These are phyloP conservation scores for Metschnikowia anglica DNA, from an alignment of 805 yeast genomes.

Conservation along the genomic window DNA sequence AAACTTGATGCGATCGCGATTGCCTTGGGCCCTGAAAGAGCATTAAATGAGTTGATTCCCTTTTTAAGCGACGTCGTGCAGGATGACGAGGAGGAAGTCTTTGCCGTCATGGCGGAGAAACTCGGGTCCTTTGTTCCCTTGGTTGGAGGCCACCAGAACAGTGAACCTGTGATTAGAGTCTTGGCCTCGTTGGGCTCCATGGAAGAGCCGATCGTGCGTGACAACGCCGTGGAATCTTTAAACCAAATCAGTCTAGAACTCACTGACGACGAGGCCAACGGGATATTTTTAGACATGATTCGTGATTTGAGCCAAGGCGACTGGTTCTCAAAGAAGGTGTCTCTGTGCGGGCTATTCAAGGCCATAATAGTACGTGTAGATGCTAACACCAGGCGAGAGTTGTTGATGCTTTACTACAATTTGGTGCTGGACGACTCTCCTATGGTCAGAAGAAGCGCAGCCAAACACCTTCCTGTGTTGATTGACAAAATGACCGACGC, in stretches of 20 bases:
- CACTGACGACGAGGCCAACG: conserved; percentile 59
- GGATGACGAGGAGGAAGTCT: conserved; percentile 98
- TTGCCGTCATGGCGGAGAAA: conserved; percentile 89
- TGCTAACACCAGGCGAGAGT: conserved; percentile 52
- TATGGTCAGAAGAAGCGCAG: conserved; percentile 96
- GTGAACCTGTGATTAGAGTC: conserved; percentile 55
- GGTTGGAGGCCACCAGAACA: conserved; percentile 73
- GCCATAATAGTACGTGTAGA: conserved; percentile 62
- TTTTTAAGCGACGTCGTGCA: conserved; percentile 86
- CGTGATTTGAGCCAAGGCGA: conserved; percentile 78
- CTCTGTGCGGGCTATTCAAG: conserved; percentile 85
- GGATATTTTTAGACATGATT: conserved; percentile 71
- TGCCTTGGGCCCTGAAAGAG: conserved; percentile 92
- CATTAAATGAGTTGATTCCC: conserved; percentile 85
- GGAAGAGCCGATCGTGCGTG: conserved; percentile 96
- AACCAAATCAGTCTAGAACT: conserved; percentile 67
- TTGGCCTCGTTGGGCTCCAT: conserved; percentile 84
- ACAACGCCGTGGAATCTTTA: conserved; percentile 85
- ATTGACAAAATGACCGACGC: conserved; percentile 55
- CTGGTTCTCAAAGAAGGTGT: conserved; percentile 93
- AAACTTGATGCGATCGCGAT: conserved; percentile 90
- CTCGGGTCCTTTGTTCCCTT: conserved; percentile 83
- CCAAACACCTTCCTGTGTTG: conserved; percentile 73
- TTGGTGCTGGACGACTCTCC: conserved; percentile 91
- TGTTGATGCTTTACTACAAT: conserved; percentile 66